Evolutionary conservation across 495 filamentous ascomycete genomes (phyloP).

Genomic region (Talaromyces stipitatus): DNA sequence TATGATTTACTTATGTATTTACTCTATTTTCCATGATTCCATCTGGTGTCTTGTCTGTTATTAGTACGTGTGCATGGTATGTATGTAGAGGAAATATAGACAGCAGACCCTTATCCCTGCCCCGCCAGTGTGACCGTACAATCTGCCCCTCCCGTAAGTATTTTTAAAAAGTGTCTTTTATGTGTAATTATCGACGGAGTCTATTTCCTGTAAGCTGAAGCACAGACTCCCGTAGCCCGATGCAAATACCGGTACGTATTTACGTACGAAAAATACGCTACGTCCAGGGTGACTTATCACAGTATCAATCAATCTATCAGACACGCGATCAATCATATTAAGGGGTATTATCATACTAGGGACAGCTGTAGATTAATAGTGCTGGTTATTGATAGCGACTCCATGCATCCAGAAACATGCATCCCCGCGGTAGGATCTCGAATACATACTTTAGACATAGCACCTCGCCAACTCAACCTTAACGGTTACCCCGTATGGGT

Average conservation of each 20-base stretch:
- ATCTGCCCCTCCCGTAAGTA: not conserved
- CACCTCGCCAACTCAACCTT: not conserved
- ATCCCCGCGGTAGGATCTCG: not conserved
- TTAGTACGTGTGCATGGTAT: not conserved
- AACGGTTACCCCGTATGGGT: not conserved
- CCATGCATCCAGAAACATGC: not conserved
- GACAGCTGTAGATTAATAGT: not conserved
- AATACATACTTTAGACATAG: not conserved
- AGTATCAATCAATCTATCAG: not conserved
- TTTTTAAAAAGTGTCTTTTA: too few relatives aligned
- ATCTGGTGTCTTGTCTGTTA: not conserved
- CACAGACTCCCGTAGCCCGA: not conserved
- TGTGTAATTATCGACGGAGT: too few relatives aligned
- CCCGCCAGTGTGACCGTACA: not conserved
- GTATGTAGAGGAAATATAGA: too few relatives aligned
- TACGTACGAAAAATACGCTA: too few relatives aligned
- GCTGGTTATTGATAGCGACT: not conserved
- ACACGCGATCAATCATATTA: not conserved
- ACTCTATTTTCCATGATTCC: too few relatives aligned
- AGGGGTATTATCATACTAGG: too few relatives aligned
- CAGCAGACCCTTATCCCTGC: not conserved
- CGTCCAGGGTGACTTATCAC: too few relatives aligned
- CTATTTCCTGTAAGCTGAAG: not conserved
- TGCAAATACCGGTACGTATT: not conserved
- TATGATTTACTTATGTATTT: too few relatives aligned